Evolutionary conservation across 2,329 filamentous ascomycete genomes (phyloP), one percentile per base, ranked within the genome.

Genomic region (Epichloe gansuensis): DNA sequence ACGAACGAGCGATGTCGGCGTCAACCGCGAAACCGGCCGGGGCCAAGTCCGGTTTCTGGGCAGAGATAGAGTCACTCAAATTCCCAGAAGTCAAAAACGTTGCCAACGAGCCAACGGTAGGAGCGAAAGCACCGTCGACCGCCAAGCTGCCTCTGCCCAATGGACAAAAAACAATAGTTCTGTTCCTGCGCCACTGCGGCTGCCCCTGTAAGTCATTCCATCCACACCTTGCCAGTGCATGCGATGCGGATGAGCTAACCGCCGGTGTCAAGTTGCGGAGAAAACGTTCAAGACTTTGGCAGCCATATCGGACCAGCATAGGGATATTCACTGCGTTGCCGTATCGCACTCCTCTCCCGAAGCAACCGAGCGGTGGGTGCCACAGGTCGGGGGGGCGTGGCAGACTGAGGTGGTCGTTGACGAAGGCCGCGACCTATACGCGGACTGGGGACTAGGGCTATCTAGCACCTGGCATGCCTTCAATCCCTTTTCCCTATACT

Each of bases 121-220:
- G 79, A 55, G 64, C 71, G 36, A 69, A 71, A 55, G 82, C 82
- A 1, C 83, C 82, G 1, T 70, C 69, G 5, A 73, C 77, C 31
- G 57, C 70, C 27, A 71, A 73, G 54, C 67, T 87, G 5, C 61
- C 63, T 7, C 65, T 85, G n/a, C 74, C 77, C 1, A 65, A 71
- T 42, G 67, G 69, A 25, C 80, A 77, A 58, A 79, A 80, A 0
- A 78, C 76, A 0, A 63, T 89, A 1, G 67, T 89, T 21, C 74
- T 80, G 15, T 89, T 89, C 60, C 72, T 89, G 5, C 74, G 85
- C 36, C 84, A 88, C 63, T 88, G 84, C 63, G 85, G 84, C 36
- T 87, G 84, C 68, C 84, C 84, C 11, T 87, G 84, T 85, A 74
- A 62, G 75, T 66, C 34, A 5, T 46, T 21, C 17, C 17, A 12